Evolutionary conservation across 2,329 filamentous ascomycete genomes (phyloP).

Genomic region (Xylaria sp.): DNA sequence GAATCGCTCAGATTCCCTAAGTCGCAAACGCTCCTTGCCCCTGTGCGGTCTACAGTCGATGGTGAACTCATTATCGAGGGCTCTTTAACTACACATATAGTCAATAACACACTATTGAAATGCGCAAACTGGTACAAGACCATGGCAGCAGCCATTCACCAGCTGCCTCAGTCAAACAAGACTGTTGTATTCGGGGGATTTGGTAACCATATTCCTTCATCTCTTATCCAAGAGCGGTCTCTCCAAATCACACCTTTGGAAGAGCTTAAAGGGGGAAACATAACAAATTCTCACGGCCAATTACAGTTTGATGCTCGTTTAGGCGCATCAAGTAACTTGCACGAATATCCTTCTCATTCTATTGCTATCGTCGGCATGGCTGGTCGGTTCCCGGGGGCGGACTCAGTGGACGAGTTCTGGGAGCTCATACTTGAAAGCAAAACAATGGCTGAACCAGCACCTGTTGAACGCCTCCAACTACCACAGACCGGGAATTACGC

Average conservation of each 20-base stretch:
- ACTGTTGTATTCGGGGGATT: conserved; percentile 11
- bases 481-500: not conserved
- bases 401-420: conserved; percentile 49
- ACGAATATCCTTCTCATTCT: conserved; percentile 36
- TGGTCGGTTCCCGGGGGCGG: conserved; percentile 47
- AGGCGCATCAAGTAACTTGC: not conserved
- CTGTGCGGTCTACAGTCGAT: conserved; percentile 21
- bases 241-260: conserved; percentile 3
- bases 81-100: not conserved
- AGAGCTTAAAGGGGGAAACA: not conserved
- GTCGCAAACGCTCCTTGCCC: not conserved
- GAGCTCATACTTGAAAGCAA: conserved; percentile 39
- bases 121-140: conserved; percentile 20
- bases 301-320: not conserved
- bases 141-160: not conserved
- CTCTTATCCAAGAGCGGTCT: conserved; percentile 1
- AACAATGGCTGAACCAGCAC: conserved; percentile 12
- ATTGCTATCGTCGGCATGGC: conserved; percentile 52
- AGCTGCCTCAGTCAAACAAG: not conserved
- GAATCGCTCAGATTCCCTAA: not conserved
- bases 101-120: conserved; percentile 12
- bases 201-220: conserved; percentile 24
- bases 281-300: not conserved
- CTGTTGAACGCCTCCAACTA: conserved; percentile 11
- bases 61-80: conserved; percentile 4